Conservation (phyloP, 768 basidiomycete species). For the Mycena polygramma region DNA sequence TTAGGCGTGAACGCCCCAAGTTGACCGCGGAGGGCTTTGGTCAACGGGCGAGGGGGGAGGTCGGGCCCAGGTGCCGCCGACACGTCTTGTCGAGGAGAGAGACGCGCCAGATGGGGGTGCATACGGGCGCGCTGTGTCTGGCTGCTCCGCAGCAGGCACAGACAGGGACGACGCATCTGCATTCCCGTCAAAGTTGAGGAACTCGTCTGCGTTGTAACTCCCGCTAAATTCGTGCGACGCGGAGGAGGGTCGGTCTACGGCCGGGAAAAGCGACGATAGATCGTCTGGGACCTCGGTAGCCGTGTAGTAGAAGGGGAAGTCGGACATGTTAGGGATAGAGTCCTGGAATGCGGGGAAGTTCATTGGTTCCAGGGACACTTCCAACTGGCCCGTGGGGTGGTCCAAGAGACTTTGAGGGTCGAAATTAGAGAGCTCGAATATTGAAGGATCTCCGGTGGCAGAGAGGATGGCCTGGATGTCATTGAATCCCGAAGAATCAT, state of each 20-base stretch:
- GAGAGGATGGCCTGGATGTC: conserved; percentile 48
- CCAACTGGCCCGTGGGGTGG: conserved; percentile 53
- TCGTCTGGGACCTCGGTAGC: conserved; percentile 33
- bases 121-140: conserved; percentile 49
- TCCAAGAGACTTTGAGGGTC: conserved; percentile 46
- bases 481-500: conserved; percentile 35
- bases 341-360: conserved; percentile 33
- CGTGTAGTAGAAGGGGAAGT: conserved; percentile 37
- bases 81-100: conserved; percentile 64
- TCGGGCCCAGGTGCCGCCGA: conserved; percentile 62
- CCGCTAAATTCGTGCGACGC: conserved; percentile 33
- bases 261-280: conserved; percentile 40
- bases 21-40: conserved; percentile 42
- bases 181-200: conserved; percentile 51
- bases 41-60: conserved; percentile 43
- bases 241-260: conserved; percentile 37
- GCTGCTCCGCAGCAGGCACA: conserved; percentile 29
- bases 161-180: conserved; percentile 23
- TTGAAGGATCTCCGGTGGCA: conserved; percentile 46
- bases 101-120: conserved; percentile 69
- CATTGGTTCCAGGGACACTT: conserved; percentile 50
- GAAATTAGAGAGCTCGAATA: conserved; percentile 53
- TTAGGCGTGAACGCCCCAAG: conserved; percentile 46
- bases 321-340: conserved; percentile 41
- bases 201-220: conserved; percentile 50